These are phyloP conservation scores for Penicillium paneum DNA, from an alignment of 2,329 filamentous ascomycete genomes.

Conservation along the genomic window DNA sequence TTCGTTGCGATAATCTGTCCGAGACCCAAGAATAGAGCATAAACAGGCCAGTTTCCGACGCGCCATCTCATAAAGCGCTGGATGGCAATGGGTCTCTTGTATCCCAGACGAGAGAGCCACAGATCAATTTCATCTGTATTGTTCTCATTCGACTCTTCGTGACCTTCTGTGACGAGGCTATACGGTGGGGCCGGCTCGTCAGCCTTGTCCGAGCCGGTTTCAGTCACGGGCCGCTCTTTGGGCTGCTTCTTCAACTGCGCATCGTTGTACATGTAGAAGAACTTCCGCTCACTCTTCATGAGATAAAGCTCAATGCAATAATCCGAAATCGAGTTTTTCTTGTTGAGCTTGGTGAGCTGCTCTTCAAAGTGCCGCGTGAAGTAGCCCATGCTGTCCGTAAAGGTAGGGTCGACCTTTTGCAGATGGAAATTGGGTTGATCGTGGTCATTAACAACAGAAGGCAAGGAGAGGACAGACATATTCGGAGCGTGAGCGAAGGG, in stretches of 20 bases:
- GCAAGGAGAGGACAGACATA: conserved; percentile 53
- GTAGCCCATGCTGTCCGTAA: conserved; percentile 61
- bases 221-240: conserved; percentile 37
- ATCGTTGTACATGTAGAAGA: conserved; percentile 59
- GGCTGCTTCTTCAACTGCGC: conserved; percentile 54
- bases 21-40: conserved; percentile 59
- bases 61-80: conserved; percentile 55
- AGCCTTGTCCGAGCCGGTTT: conserved; percentile 36
- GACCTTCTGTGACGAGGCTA: conserved; percentile 23
- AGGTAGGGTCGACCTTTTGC: conserved; percentile 65
- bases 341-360: conserved; percentile 54
- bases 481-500: conserved; percentile 27
- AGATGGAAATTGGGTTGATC: conserved; percentile 60
- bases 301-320: conserved; percentile 65
- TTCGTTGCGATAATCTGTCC: conserved; percentile 64
- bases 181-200: conserved; percentile 34
- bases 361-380: conserved; percentile 59
- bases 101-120: conserved; percentile 43
- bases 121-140: conserved; percentile 33
- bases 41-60: conserved; percentile 61
- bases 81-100: conserved; percentile 55
- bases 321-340: conserved; percentile 55
- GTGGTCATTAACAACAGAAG: conserved; percentile 53
- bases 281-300: conserved; percentile 63
- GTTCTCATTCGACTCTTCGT: conserved; percentile 34